Conservation (phyloP, 192 early-diverging fungal species). For the Pilobolus umbonatus region DNA sequence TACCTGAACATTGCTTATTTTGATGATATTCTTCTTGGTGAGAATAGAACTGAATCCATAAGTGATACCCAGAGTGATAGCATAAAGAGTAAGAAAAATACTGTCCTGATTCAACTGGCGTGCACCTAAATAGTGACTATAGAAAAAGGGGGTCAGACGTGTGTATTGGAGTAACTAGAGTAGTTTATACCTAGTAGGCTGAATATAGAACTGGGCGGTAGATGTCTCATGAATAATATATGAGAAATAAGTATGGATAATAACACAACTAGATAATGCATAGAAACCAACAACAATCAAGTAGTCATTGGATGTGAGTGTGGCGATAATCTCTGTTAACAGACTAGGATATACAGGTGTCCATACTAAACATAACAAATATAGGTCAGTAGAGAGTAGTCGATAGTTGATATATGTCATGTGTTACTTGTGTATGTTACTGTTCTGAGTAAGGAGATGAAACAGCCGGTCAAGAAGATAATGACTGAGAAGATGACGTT, state of each 20-base stretch:
- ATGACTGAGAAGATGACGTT: constrained; percentile 3
- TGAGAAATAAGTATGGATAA: constrained; percentile 4
- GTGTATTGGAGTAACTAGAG: not conserved
- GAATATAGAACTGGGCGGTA: not conserved
- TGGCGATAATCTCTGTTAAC: not conserved
- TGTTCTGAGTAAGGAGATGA: not conserved
- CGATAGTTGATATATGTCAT: not conserved
- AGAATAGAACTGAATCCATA: not conserved
- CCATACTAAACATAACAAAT: not conserved
- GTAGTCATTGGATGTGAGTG: not conserved
- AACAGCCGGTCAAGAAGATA: not conserved
- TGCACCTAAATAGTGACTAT: constrained; percentile 20
- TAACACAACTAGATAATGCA: not conserved
- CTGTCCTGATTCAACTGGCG: constrained; percentile 26
- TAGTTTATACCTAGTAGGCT: constrained; percentile 8
- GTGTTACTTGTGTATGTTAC: not conserved
- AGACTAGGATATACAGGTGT: not conserved
- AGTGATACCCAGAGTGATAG: not conserved
- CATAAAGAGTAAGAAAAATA: constrained; percentile 21
- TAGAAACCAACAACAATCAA: constrained; percentile 1
- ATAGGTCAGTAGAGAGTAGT: not conserved
- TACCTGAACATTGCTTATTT: constrained; percentile 11
- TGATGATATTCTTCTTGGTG: not conserved
- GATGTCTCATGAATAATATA: constrained; percentile 1
- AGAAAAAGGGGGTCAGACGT: not conserved